Percentiles rank a stretch among this genome's conserved stretches.
phyloP scores from a whole-genome alignment of 306 rosid species.

The Carpinus viminea region DNA sequence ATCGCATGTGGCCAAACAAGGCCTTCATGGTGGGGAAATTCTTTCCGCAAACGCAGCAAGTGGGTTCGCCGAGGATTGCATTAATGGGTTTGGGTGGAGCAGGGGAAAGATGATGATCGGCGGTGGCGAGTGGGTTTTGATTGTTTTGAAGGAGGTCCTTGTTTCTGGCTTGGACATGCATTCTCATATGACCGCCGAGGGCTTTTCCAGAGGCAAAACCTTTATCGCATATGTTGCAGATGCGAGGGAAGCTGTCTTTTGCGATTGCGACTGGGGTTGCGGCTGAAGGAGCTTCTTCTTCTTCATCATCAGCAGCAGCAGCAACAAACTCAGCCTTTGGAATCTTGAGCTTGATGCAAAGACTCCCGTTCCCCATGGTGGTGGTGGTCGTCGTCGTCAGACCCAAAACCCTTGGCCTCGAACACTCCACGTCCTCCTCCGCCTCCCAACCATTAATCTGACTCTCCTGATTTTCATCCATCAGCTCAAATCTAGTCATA shows the following conservation, averaged over 20 bases:
- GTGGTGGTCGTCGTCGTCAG: too few relatives aligned
- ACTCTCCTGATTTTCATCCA: neutral
- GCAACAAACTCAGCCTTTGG: slow-evolving; percentile 11
- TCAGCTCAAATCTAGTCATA: neutral
- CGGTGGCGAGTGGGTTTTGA: neutral
- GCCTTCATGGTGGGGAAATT: slow-evolving; percentile 36
- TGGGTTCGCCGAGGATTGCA: neutral
- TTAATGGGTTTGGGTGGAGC: neutral
- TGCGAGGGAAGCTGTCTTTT: neutral
- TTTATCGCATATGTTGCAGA: slow-evolving; percentile 36
- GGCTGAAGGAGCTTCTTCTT: too few relatives aligned
- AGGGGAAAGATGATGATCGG: neutral
- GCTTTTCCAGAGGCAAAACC: slow-evolving; percentile 45
- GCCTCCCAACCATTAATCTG: neutral
- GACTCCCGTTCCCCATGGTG: neutral
- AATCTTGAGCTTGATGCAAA: slow-evolving; percentile 25
- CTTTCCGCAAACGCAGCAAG: slow-evolving; percentile 31
- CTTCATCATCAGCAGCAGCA: neutral
- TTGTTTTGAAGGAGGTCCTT: slow-evolving; percentile 1
- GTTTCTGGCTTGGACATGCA: slow-evolving; percentile 26
- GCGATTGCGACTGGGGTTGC: neutral
- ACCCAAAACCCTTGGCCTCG: neutral
- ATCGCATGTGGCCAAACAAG: slow-evolving; percentile 44
- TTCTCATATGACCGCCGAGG: slow-evolving; percentile 57
- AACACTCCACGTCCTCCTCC: neutral